A percentile compares a stretch with the other conserved stretches of the same genome.
These are phyloP conservation scores for Fusarium buxicola DNA, from an alignment of 2,329 filamentous ascomycete genomes.

Conservation along the genomic window DNA sequence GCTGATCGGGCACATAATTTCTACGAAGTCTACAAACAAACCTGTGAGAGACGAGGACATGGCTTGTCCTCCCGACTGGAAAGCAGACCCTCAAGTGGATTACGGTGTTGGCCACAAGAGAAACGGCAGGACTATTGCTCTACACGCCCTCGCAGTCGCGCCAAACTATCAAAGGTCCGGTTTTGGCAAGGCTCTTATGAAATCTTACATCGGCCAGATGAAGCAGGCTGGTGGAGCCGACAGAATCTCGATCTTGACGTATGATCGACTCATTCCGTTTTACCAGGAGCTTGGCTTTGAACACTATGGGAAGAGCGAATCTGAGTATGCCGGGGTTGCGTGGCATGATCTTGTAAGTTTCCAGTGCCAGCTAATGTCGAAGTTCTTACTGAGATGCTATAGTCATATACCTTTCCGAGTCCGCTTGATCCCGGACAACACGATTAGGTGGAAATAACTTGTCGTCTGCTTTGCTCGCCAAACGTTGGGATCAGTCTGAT, in stretches of 20 bases:
- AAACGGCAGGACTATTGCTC: constrained; percentile 44
- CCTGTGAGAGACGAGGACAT: constrained; percentile 46
- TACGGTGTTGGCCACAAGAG: constrained; percentile 40
- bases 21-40: constrained; percentile 40
- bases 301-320: constrained; percentile 48
- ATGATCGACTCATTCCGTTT: constrained; percentile 46
- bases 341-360: constrained; percentile 49
- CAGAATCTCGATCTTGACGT: constrained; percentile 47
- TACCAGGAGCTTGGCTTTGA: constrained; percentile 48
- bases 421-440: background rate
- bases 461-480: background rate
- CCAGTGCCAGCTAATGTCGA: background rate
- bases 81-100: constrained; percentile 22
- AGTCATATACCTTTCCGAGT: constrained; percentile 20
- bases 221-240: constrained; percentile 30
- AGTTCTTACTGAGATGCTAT: no score
- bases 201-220: constrained; percentile 39
- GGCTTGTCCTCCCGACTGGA: constrained; percentile 44
- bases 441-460: background rate
- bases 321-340: constrained; percentile 46
- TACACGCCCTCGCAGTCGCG: constrained; percentile 46
- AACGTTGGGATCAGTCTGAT: constrained; percentile 11
- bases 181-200: constrained; percentile 45
- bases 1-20: constrained; percentile 46
- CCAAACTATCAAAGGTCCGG: constrained; percentile 43